Evolutionary conservation across 257 asterid species (phyloP), one percentile per base, ranked within the genome.

Genomic region (Nicotiana paniculata): DNA sequence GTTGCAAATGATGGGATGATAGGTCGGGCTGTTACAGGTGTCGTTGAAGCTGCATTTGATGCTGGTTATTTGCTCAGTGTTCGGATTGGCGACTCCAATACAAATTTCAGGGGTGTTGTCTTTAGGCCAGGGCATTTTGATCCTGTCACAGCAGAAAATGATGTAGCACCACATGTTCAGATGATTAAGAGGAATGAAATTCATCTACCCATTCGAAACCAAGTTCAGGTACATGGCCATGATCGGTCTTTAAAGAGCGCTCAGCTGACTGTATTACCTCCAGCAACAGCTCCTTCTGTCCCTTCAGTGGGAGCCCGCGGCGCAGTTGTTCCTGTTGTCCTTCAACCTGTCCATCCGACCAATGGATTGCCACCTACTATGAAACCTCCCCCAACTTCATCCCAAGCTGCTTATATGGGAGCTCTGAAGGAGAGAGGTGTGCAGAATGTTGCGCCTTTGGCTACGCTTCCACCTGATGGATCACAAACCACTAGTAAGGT

Each of bases 1-100:
- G 82, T 86, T 37, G 86, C 81, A 7, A 69, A 78, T 26, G 90
- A 90, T 68, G 77, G 48, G 43, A 79, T 88, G 88, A 89, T 94
- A 57, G 98, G 99, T 55, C 95, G 91, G 89, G 67, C 93, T 16
- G 97, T 96, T 55, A 90, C 90, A 6, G 99, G 97, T 82, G 91
- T 94, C 9, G 86, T 96, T 30, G 97, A 96, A 85, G 93, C 98
- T 74, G 80, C 97, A 13, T 93, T 96, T 81, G 97, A 92, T 83
- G 96, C 95, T 12, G 99, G 99, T 46, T 96, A 91, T 86, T 81
- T 96, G 82, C 93, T 96, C 2, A 82, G 87, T 81, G 94, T 96
- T 69, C 87, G 89, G 85, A 90, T 96, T 32, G 98, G 97, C 35
- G 88, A 90, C 86, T 90, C 95, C 28, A 84, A 82, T 28, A 86